A percentile compares a stretch with the other conserved stretches of the same genome.
These are phyloP conservation scores for Ormosia semicastrata DNA, from an alignment of 306 rosid genomes.

Conservation along the genomic window DNA sequence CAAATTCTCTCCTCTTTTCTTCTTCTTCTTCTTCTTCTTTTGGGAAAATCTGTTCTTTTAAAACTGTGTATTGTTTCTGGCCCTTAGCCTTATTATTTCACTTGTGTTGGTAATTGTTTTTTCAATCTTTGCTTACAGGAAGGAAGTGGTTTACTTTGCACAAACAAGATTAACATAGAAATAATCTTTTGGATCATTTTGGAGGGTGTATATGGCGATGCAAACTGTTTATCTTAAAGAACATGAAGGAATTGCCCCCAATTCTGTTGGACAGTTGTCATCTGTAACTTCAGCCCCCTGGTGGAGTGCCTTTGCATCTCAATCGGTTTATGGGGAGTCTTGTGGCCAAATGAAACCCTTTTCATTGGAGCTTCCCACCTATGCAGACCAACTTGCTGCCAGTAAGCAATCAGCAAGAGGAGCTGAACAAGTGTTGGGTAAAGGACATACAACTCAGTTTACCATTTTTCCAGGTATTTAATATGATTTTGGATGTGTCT, in stretches of 20 bases:
- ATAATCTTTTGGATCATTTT: conserved; percentile 28
- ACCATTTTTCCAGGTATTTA: conserved; percentile 72
- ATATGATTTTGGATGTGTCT: not conserved
- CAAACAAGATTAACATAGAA: not conserved
- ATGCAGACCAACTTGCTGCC: conserved; percentile 53
- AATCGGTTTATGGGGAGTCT: conserved; percentile 54
- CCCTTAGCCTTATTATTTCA: not conserved
- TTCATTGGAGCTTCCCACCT: conserved; percentile 45
- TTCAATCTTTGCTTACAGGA: conserved; percentile 32
- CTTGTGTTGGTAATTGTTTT: not conserved
- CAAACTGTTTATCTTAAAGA: conserved; percentile 67
- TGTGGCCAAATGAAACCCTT: conserved; percentile 65
- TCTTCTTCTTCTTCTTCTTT: not conserved
- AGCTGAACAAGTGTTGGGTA: conserved; percentile 51
- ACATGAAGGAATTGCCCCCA: conserved; percentile 60
- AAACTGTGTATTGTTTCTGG: not conserved
- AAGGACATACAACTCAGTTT: conserved; percentile 61
- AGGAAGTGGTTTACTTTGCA: conserved; percentile 14
- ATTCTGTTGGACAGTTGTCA: conserved; percentile 53
- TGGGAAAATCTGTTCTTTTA: not conserved
- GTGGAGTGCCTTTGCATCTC: conserved; percentile 73
- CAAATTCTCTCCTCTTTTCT: not conserved
- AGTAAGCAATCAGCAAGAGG: conserved; percentile 49
- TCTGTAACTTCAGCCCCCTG: conserved; percentile 59
- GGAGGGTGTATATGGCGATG: conserved; percentile 58